Conservation (phyloP, 129 eudicot genomes). For the Logfia minima region DNA sequence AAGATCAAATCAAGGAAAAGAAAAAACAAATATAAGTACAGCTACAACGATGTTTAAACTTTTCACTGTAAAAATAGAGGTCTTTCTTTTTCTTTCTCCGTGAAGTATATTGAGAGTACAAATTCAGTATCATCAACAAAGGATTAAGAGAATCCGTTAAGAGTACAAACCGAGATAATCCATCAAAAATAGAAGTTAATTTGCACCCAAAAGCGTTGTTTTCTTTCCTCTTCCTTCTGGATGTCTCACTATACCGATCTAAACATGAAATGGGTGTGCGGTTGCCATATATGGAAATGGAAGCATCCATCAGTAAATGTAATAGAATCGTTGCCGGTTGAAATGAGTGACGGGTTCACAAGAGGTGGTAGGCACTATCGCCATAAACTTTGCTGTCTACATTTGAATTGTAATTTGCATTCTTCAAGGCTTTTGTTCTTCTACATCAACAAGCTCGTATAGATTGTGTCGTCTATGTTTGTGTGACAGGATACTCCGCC, state of each 20-base stretch:
- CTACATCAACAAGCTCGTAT: neutral
- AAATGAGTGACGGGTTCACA: neutral
- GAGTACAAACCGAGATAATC: too few relatives aligned
- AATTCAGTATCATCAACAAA: neutral
- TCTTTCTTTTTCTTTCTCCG: too few relatives aligned
- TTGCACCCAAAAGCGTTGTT: neutral
- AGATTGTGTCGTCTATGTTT: neutral
- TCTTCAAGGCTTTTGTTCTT: neutral
- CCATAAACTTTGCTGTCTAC: neutral
- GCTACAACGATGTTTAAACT: too few relatives aligned
- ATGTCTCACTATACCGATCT: neutral
- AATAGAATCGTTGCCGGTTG: too few relatives aligned
- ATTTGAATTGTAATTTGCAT: neutral
- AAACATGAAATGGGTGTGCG: neutral
- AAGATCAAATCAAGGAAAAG: too few relatives aligned
- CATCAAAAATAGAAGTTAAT: too few relatives aligned
- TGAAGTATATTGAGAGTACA: too few relatives aligned
- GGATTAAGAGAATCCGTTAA: neutral
- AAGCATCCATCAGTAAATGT: too few relatives aligned
- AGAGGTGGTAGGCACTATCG: neutral
- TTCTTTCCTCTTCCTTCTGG: neutral
- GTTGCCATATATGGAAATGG: too few relatives aligned
- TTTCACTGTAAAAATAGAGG: too few relatives aligned
- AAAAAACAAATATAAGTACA: too few relatives aligned
- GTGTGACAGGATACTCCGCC: conserved; percentile 8